A percentile compares a stretch with the other conserved stretches of the same genome.
These are phyloP conservation scores for Phytopythium aichiense DNA, from an alignment of 352 stramenopile genomes.

Conservation along the genomic window DNA sequence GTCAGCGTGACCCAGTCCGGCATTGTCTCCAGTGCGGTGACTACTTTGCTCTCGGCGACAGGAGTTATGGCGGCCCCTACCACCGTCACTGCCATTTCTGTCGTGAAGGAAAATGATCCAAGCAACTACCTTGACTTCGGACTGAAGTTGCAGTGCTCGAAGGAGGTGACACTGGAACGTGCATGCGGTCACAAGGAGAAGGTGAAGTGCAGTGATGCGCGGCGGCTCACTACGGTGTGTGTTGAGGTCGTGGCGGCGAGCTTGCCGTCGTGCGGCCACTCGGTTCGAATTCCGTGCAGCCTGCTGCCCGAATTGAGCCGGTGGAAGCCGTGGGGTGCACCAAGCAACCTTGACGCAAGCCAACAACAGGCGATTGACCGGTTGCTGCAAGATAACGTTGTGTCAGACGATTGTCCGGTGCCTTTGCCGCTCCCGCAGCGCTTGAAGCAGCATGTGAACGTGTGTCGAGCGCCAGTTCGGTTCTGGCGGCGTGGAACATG, in stretches of 20 bases:
- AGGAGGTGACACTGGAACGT: conserved; percentile 28
- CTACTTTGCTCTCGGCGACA: not conserved
- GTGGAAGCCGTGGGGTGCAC: conserved; percentile 50
- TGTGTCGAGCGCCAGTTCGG: conserved; percentile 32
- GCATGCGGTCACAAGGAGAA: conserved; percentile 38
- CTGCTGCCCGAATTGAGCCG: conserved; percentile 16
- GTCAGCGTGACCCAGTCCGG: not conserved
- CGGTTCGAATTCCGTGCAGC: conserved; percentile 34
- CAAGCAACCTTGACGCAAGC: not conserved
- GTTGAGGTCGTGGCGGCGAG: conserved; percentile 21
- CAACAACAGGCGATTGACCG: conserved; percentile 13
- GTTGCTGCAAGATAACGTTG: conserved; percentile 28
- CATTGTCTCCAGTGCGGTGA: not conserved
- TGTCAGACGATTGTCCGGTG: conserved; percentile 31
- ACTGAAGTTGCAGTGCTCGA: conserved; percentile 36
- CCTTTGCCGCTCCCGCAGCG: conserved; percentile 19
- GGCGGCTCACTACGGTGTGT: conserved; percentile 25
- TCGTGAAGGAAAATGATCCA: conserved; percentile 24
- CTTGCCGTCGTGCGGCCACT: conserved; percentile 46
- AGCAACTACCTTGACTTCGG: conserved; percentile 38
- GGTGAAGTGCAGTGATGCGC: conserved; percentile 48
- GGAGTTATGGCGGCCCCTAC: conserved; percentile 14
- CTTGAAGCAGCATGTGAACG: conserved; percentile 25
- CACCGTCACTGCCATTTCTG: conserved; percentile 9
- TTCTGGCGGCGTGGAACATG: conserved; percentile 37